Percentiles rank a stretch among this genome's conserved stretches.
phyloP scores from a whole-genome alignment of 257 asterid genomes.

The Striga asiatica region DNA sequence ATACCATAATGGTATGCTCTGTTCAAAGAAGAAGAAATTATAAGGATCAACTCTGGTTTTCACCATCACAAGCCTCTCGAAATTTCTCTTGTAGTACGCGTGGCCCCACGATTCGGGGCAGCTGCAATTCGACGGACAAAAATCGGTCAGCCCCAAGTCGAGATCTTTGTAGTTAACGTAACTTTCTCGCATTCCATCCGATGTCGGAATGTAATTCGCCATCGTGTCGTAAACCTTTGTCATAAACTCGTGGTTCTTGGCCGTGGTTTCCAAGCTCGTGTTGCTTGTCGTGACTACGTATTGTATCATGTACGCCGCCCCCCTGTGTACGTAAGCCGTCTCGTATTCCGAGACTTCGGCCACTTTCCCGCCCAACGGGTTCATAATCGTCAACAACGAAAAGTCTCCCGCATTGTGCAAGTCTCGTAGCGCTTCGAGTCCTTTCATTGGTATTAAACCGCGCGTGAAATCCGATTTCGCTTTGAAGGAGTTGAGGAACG shows the following conservation, averaged over 20 bases:
- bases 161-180: background rate
- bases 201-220: background rate
- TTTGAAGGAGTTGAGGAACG: background rate
- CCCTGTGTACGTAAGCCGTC: background rate
- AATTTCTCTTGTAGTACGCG: background rate
- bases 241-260: background rate
- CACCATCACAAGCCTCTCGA: background rate
- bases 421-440: background rate
- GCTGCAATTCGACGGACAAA: too few relatives aligned
- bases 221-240: background rate
- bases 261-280: background rate
- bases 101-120: background rate
- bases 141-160: background rate
- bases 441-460: background rate
- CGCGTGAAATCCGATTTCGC: background rate
- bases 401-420: background rate
- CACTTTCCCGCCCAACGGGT: background rate
- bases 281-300: background rate
- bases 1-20: constrained; percentile 1
- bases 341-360: background rate
- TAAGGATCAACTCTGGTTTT: background rate
- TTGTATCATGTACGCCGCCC: background rate
- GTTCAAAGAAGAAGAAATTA: background rate
- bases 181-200: background rate
- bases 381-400: background rate